phyloP scores from a whole-genome alignment of 78 protist species.

The Dictyostelium firmibasis region DNA sequence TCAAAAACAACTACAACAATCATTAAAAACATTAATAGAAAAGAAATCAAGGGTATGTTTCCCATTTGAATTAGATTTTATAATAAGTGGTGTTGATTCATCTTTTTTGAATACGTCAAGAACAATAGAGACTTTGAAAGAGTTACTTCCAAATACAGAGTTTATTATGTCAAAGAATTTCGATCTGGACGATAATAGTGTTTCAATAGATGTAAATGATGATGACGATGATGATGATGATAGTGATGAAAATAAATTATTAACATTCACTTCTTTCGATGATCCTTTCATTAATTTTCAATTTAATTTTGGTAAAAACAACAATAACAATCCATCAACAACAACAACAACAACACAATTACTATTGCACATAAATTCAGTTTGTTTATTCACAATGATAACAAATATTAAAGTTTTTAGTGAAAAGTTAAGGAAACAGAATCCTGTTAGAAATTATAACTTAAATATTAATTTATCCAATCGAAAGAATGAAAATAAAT shows the following conservation, averaged over 20 bases:
- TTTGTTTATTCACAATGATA: neutral
- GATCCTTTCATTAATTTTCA: neutral
- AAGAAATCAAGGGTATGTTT: neutral
- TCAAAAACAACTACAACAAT: neutral
- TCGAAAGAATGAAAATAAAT: neutral
- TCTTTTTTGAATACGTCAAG: neutral
- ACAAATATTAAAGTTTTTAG: neutral
- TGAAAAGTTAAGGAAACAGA: neutral
- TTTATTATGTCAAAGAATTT: neutral
- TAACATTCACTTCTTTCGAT: neutral
- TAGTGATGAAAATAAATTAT: neutral
- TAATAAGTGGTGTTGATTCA: neutral
- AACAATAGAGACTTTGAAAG: neutral
- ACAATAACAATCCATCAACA: neutral
- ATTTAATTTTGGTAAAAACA: neutral
- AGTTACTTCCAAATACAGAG: neutral
- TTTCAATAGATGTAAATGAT: neutral
- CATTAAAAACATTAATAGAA: neutral
- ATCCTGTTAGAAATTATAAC: neutral
- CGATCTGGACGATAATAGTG: neutral
- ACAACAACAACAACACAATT: neutral
- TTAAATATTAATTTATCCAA: neutral
- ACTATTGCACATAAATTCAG: neutral
- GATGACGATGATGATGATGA: neutral
- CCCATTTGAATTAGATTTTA: neutral